phyloP scores from a whole-genome alignment of 768 basidiomycete genomes.

The Leccinum barrowsii region DNA sequence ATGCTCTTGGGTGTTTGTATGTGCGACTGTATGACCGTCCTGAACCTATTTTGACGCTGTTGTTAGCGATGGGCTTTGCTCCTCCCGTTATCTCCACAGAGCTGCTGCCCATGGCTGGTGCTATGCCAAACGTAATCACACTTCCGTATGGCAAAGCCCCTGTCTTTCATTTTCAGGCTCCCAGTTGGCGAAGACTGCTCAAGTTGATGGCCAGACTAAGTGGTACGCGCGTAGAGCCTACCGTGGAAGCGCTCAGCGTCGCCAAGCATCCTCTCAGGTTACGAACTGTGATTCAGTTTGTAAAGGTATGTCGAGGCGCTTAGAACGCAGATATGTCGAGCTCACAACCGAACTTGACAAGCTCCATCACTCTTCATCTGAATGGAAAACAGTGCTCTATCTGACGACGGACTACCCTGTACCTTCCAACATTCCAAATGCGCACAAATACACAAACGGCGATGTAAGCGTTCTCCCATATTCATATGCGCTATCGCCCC shows the following conservation, averaged over 20 bases:
- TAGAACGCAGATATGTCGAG: neutral
- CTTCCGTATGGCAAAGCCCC: constrained; percentile 67
- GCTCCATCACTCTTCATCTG: constrained; percentile 54
- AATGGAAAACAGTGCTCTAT: constrained; percentile 77
- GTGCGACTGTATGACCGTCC: constrained; percentile 30
- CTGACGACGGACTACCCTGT: constrained; percentile 70
- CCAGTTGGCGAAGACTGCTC: constrained; percentile 70
- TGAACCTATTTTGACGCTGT: constrained; percentile 6
- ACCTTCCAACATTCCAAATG: constrained; percentile 42
- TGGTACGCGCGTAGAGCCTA: constrained; percentile 66
- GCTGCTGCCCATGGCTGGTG: constrained; percentile 44
- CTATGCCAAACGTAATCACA: constrained; percentile 71
- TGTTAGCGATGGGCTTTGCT: constrained; percentile 64
- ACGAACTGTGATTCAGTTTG: constrained; percentile 75
- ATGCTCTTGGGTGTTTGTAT: constrained; percentile 60
- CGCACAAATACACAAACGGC: constrained; percentile 48
- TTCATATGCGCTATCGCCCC: constrained; percentile 59
- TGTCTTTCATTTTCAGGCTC: constrained; percentile 69
- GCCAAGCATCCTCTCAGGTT: constrained; percentile 56
- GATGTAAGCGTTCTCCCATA: constrained; percentile 70
- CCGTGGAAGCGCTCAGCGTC: constrained; percentile 59
- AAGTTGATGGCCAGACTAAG: constrained; percentile 73
- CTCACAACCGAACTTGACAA: constrained; percentile 25
- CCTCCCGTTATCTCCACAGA: constrained; percentile 51
- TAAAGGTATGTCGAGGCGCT: constrained; percentile 49